Evolutionary conservation across 345 rosid species (phyloP).

Genomic region (Brassica juncea): DNA sequence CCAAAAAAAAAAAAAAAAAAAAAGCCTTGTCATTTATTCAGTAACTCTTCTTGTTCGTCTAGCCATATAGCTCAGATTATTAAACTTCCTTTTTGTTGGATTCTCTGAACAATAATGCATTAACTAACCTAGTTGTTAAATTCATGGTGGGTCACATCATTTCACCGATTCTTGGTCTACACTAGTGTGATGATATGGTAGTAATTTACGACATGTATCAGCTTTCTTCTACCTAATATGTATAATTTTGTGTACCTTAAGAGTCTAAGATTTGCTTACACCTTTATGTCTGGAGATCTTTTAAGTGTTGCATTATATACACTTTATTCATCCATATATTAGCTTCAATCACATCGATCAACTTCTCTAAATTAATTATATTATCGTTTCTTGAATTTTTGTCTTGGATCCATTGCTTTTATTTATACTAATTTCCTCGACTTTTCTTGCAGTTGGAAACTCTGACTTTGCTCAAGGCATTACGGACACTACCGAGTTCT

Average conservation of each 20-base stretch:
- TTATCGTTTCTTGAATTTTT: not conserved
- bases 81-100: conserved; percentile 32
- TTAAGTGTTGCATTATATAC: conserved; percentile 3
- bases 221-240: conserved; percentile 20
- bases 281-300: conserved; percentile 37
- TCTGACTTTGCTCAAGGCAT: conserved; percentile 41
- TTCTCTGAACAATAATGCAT: conserved; percentile 32
- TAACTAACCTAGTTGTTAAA: conserved; percentile 26
- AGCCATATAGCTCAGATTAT: conserved; percentile 18
- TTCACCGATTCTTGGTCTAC: conserved; percentile 23
- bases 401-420: conserved; percentile 14
- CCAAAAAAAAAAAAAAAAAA: too few species aligned
- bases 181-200: conserved; percentile 17
- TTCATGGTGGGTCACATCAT: conserved; percentile 36
- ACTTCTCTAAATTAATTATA: not conserved
- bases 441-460: conserved; percentile 38
- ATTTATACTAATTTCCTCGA: conserved; percentile 12
- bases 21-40: conserved; percentile 26
- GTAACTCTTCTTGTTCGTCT: conserved; percentile 4
- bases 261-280: conserved; percentile 36
- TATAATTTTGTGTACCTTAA: not conserved
- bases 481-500: conserved; percentile 18
- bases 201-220: not conserved
- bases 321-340: conserved; percentile 14
- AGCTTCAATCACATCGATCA: conserved; percentile 18